These are phyloP conservation scores for Arabidopsis thaliana DNA, from an alignment of 345 rosid species.

Conservation along the genomic window DNA sequence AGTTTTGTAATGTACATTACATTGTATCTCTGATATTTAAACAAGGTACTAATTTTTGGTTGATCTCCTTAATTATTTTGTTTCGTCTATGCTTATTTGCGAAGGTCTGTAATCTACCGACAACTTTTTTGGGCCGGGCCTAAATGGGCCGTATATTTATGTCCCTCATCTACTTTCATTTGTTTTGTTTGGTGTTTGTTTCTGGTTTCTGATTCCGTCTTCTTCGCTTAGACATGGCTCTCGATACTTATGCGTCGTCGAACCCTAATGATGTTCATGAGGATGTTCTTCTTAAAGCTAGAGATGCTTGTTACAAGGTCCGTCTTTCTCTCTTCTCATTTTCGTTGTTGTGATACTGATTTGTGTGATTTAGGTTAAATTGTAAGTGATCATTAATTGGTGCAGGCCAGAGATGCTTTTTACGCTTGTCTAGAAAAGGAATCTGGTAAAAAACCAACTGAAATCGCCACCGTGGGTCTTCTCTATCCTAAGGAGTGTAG, in stretches of 20 bases:
- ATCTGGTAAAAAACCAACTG: slow-evolving; percentile 70
- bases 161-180: neutral
- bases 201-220: neutral
- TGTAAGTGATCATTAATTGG: neutral
- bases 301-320: slow-evolving; percentile 84
- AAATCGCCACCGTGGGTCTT: slow-evolving; percentile 79
- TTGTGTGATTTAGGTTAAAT: slow-evolving; percentile 8
- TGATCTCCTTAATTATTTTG: too few species aligned
- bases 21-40: slow-evolving; percentile 4
- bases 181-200: too few species aligned
- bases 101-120: neutral
- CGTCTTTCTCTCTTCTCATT: neutral
- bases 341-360: neutral
- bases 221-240: slow-evolving; percentile 43
- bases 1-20: slow-evolving; percentile 26
- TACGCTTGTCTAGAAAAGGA: slow-evolving; percentile 74
- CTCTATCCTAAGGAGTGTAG: slow-evolving; percentile 74
- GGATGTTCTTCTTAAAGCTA: slow-evolving; percentile 71
- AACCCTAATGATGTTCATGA: slow-evolving; percentile 62
- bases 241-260: slow-evolving; percentile 54
- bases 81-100: neutral
- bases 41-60: slow-evolving; percentile 6
- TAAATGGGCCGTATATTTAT: neutral
- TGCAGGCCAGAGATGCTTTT: slow-evolving; percentile 80
- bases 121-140: slow-evolving; percentile 29